Base-by-base conservation (phyloP, 805 yeast genomes). In the Starmerella sirachaensis region DNA sequence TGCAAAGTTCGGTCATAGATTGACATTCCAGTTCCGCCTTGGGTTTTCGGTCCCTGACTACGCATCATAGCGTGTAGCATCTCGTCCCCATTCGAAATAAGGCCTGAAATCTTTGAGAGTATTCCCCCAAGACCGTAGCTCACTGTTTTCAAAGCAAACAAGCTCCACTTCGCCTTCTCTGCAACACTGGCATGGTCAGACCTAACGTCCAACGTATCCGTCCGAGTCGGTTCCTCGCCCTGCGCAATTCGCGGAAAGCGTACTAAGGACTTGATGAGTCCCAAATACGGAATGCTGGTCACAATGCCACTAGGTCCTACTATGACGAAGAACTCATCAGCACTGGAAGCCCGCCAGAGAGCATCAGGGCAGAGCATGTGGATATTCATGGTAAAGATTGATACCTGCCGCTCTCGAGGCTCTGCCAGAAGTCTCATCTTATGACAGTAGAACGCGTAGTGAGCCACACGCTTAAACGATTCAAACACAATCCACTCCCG, bases 401-500 rank as follows among this genome's bases (percentile, higher is more conserved):
- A 48, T 4, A 55, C 45, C 9, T 44, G 49, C 13, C 36, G 25
- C 18, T 42, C 33, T 6, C 21, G 30, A 18, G 40, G 25, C 25
- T 24, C 35, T 28, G 39, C 14, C 18, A 49, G 36, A 12, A 46
- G 37, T 26, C 45, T 48, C 9, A 47, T 47, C 21, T 44, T 42
- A 37, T 54, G 59, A 31, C 50, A 48, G 35, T 52, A 55, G n/a
- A 52, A 28, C 5, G 55, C 48, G 29, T 50, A 45, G 36, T 46
- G 51, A 5, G 46, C 43, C 3, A 55, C 38, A 10, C 61, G 56
- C 45, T 69, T 70, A 39, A 60, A 49, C 22, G 64, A 53, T 45
- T 71, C 76, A 44, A 61, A 63, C 18, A 54, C 40, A 3, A 64
- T 56, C 76, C 76, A 70, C 16, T 61, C 58, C 7, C 49, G 41